A percentile compares a stretch with the other conserved stretches of the same genome.
Conservation (phyloP, 2,329 filamentous ascomycete genomes). For the Furcasterigmium sp. region DNA sequence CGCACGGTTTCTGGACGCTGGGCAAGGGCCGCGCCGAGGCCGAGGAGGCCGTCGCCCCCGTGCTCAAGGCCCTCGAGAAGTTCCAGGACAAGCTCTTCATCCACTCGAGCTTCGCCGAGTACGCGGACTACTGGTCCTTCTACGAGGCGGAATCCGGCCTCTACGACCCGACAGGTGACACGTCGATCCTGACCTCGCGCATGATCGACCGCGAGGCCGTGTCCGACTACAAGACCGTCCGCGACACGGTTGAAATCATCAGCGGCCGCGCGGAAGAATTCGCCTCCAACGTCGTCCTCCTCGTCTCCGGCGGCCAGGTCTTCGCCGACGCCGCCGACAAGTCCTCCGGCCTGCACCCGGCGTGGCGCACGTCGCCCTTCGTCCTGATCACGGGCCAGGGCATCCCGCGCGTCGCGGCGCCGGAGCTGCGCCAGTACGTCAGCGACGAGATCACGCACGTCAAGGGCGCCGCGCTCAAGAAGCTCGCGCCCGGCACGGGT, state of each 20-base stretch:
- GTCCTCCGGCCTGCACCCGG: conserved; percentile 17
- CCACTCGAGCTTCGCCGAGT: conserved; percentile 14
- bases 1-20: conserved; percentile 21
- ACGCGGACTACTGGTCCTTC: conserved; percentile 23
- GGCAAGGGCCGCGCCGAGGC: conserved; percentile 17
- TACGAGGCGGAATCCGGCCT: conserved; percentile 18
- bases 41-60: conserved; percentile 12
- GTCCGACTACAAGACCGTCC: conserved; percentile 11
- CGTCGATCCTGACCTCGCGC: conserved; percentile 19
- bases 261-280: conserved; percentile 17
- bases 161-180: conserved; percentile 16
- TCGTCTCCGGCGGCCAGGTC: conserved; percentile 23
- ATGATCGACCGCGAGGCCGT: conserved; percentile 17
- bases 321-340: conserved; percentile 18
- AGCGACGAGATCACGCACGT: conserved; percentile 20
- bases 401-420: conserved; percentile 11
- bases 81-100: conserved; percentile 16
- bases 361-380: not conserved
- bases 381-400: not conserved
- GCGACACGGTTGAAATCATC: conserved; percentile 17
- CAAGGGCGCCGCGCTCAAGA: conserved; percentile 22
- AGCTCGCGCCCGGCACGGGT: conserved; percentile 31
- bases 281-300: conserved; percentile 16
- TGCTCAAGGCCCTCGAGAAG: conserved; percentile 10
- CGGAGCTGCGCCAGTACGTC: conserved; percentile 11